Evolutionary conservation across 805 yeast species (phyloP).

Genomic region (Kazachstania taianensis): DNA sequence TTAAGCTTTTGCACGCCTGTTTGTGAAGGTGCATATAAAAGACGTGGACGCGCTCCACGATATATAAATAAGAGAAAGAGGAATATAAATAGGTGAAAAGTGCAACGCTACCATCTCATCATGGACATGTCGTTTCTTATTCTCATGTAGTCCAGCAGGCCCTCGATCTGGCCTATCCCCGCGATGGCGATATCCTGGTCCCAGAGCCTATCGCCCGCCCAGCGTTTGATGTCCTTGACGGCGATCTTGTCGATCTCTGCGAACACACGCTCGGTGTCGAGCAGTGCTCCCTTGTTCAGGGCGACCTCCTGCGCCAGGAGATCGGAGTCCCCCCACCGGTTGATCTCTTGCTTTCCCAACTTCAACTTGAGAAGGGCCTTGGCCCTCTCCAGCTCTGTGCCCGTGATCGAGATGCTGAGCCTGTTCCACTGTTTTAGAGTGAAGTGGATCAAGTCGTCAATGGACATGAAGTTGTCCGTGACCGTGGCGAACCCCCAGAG

Average conservation of each 20-base stretch:
- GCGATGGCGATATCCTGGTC: conserved; percentile 78
- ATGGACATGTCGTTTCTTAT: conserved; percentile 81
- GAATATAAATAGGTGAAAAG: conserved; percentile 5
- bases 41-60: no score
- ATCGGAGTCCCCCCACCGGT: not conserved
- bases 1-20: no score
- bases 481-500: conserved; percentile 75
- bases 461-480: conserved; percentile 44
- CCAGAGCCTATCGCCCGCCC: conserved; percentile 73
- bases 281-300: conserved; percentile 1
- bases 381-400: conserved; percentile 70
- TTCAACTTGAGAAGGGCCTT: conserved; percentile 61
- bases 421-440: conserved; percentile 83
- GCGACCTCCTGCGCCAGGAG: not conserved
- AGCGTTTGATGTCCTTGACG: conserved; percentile 48
- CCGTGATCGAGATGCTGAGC: conserved; percentile 63
- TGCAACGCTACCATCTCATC: conserved; percentile 57
- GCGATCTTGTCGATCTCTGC: conserved; percentile 55
- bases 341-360: conserved; percentile 30
- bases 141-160: conserved; percentile 73
- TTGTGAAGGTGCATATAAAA: not conserved
- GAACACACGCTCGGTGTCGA: conserved; percentile 25
- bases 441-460: conserved; percentile 76
- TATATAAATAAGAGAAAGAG: conserved; percentile 2
- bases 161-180: conserved; percentile 82